Evolutionary conservation across 345 rosid genomes (phyloP).

Genomic region (Eucalyptus pauciflora): DNA sequence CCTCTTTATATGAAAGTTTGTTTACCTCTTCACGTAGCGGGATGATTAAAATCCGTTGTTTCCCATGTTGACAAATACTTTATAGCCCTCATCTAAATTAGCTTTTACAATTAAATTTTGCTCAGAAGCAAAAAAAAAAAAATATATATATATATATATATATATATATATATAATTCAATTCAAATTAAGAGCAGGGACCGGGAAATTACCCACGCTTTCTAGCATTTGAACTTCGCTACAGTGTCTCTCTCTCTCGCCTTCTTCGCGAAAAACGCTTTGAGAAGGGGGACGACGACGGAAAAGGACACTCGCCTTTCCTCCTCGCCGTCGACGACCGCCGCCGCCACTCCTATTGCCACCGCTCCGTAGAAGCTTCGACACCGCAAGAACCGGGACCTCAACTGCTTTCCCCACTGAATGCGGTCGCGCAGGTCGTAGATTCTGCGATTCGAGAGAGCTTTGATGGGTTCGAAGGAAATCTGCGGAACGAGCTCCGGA

Average conservation of each 20-base stretch:
- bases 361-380: neutral
- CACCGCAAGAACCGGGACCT: neutral
- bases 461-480: constrained; percentile 72
- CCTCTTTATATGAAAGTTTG: too few species aligned
- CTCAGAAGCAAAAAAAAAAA: too few species aligned
- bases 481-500: constrained; percentile 64
- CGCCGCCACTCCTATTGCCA: fast-evolving
- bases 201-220: neutral
- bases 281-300: neutral
- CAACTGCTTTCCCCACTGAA: neutral
- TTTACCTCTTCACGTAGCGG: too few species aligned
- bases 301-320: neutral
- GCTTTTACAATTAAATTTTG: too few species aligned
- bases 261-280: neutral
- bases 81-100: too few species aligned
- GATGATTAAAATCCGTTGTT: fast-evolving
- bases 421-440: neutral
- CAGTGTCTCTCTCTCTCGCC: neutral
- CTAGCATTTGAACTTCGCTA: neutral
- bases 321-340: fast-evolving
- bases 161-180: too few species aligned
- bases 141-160: too few species aligned
- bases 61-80: too few species aligned
- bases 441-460: neutral
- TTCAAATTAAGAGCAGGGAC: neutral